Conservation (phyloP, 495 filamentous ascomycete species). For the Immersiella caudata region DNA sequence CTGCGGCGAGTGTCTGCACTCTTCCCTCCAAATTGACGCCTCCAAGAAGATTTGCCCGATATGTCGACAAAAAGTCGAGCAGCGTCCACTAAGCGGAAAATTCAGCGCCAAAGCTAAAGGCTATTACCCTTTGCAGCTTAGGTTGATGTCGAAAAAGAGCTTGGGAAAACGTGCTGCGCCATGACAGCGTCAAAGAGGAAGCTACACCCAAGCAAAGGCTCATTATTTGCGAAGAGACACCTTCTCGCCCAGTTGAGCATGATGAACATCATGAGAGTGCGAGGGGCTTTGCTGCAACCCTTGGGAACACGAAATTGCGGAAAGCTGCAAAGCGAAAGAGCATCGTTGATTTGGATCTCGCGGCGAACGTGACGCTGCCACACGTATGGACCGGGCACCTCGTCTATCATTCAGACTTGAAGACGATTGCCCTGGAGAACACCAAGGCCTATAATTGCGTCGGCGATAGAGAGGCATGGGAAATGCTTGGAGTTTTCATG, state of each 20-base stretch:
- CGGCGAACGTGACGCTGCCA: background rate
- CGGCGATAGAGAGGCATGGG: background rate
- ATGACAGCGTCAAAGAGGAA: background rate
- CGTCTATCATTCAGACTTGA: background rate
- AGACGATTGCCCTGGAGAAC: background rate
- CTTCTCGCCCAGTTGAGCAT: background rate
- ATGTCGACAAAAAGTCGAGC: slow-evolving; percentile 59
- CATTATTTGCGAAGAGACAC: background rate
- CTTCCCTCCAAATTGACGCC: slow-evolving; percentile 65
- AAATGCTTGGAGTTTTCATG: background rate
- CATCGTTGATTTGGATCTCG: background rate
- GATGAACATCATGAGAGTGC: background rate
- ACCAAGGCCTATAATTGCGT: background rate
- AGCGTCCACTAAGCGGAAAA: slow-evolving; percentile 44
- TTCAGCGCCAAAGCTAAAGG: slow-evolving; percentile 46
- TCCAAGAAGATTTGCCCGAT: slow-evolving; percentile 55
- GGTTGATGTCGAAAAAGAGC: slow-evolving; percentile 56
- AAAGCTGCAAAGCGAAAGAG: background rate
- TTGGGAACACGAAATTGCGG: background rate
- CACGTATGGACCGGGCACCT: background rate
- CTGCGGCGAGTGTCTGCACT: slow-evolving; percentile 78
- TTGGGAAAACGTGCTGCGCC: slow-evolving; percentile 45
- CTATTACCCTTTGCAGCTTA: slow-evolving; percentile 62
- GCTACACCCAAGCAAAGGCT: background rate
- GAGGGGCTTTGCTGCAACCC: background rate